Evolutionary conservation across 495 filamentous ascomycete genomes (phyloP), one percentile per base, ranked within the genome.

Genomic region (Margaritispora aquatica): DNA sequence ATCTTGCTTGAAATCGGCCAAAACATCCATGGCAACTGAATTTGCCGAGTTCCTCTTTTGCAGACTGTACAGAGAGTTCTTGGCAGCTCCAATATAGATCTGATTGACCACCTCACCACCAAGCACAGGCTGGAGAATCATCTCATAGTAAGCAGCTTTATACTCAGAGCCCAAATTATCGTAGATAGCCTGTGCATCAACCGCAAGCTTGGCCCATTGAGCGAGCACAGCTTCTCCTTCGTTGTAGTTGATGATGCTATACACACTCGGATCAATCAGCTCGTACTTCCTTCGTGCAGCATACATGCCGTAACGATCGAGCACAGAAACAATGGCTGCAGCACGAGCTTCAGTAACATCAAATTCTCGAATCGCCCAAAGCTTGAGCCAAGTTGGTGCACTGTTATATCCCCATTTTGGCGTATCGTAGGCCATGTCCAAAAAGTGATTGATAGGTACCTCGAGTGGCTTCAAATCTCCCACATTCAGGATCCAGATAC

Each of bases 401-500:
- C 76, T 82, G 58, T 80, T 74, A 9, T 80, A 68, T n/a, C 71
- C 71, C 77, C 75, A 87, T 24, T 71, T 64, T 21, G 78, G 66
- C 41, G 78, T 75, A 62, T 88, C 82, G 63, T 88, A 89, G 2
- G 82, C 86, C 51, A 89, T 67, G 59, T 87, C 84, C 58, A 88
- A 70, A 66, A 81, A 87, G 67, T 86, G 84, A 60, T 71, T 83
- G 66, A 89, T 84, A 29, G 86, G 86, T 26, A 87, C 75, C 70
- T 88, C 86, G 5, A 86, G 72, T 3, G 83, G 80, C 67, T 89
- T 89, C 51, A 90, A 71, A 64, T 91, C 87, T 34, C 88, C 87
- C 22, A 91, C 80, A 63, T 90, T 91, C 65, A 89, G 84, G 44
- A 90, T 79, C 88, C 88, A 90, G 60, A 90, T 87, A 26, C 81